These are phyloP conservation scores for Coniochaeta prunicola DNA, from an alignment of 2,329 filamentous ascomycete species.

Conservation along the genomic window DNA sequence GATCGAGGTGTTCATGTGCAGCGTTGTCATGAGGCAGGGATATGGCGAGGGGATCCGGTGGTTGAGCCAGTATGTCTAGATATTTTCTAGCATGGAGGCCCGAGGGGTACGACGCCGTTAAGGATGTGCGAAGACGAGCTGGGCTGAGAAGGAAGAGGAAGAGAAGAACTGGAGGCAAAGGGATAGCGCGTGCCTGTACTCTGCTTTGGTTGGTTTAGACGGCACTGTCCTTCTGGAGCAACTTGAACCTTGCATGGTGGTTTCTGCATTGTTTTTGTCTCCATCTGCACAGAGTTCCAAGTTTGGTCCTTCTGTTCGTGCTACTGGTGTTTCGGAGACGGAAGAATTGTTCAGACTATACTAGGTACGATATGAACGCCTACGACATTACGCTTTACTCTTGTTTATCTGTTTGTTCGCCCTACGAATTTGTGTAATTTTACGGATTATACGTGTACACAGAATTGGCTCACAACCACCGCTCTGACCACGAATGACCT, in stretches of 20 bases:
- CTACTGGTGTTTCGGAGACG: not conserved
- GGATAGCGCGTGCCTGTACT: not conserved
- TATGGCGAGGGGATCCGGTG: slow-evolving; percentile 89
- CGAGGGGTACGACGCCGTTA: too few relatives aligned
- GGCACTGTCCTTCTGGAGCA: not conserved
- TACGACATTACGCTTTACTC: slow-evolving; percentile 12
- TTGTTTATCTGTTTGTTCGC: too few relatives aligned
- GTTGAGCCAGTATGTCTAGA: slow-evolving; percentile 85
- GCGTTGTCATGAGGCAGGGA: slow-evolving; percentile 94
- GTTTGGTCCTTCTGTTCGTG: not conserved
- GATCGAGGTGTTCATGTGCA: slow-evolving; percentile 99
- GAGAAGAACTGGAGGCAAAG: not conserved
- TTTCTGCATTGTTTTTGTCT: not conserved
- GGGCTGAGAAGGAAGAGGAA: not conserved
- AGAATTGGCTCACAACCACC: too few relatives aligned
- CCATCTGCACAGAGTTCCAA: not conserved
- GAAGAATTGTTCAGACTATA: not conserved
- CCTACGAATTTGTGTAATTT: too few relatives aligned
- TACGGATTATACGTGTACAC: too few relatives aligned
- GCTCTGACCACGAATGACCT: too few relatives aligned
- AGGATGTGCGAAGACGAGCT: not conserved
- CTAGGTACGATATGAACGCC: slow-evolving; percentile 15
- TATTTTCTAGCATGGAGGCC: not conserved
- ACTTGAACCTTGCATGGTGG: not conserved
- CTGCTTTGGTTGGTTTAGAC: not conserved